Conservation (phyloP, 305 asterid species). For the Solanum hybrid region DNA sequence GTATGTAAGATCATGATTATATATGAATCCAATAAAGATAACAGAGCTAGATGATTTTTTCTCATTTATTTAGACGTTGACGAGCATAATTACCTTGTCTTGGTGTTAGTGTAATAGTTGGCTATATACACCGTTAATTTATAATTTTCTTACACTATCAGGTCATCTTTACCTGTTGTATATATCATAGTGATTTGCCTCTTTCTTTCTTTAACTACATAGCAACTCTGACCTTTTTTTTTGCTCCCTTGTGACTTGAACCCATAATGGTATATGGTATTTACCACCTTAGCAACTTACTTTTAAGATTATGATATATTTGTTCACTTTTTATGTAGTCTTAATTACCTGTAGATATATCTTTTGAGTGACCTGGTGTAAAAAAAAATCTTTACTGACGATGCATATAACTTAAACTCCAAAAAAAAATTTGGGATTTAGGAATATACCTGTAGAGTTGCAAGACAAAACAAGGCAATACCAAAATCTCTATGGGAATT, state of each 20-base stretch:
- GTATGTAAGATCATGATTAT: background rate
- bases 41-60: too few species aligned
- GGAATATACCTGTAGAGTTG: conserved; percentile 22
- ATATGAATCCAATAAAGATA: background rate
- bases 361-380: background rate
- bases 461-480: conserved; percentile 19
- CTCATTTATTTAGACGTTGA: fast-evolving
- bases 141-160: background rate
- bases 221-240: fast-evolving
- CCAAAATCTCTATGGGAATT: conserved; percentile 24
- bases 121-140: background rate
- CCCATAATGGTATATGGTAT: background rate
- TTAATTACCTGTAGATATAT: background rate
- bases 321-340: fast-evolving
- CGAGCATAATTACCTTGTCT: background rate
- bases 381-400: fast-evolving
- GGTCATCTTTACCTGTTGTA: too few species aligned
- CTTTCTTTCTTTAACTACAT: background rate
- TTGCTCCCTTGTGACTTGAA: background rate
- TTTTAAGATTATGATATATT: background rate
- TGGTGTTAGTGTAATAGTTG: background rate
- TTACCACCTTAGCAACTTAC: background rate
- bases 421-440: background rate
- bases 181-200: background rate
- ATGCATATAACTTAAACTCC: background rate